A percentile compares a stretch with the other conserved stretches of the same genome.
Conservation (phyloP, 192 early-diverging fungal genomes). For the Gorgonomyces haynaldii region DNA sequence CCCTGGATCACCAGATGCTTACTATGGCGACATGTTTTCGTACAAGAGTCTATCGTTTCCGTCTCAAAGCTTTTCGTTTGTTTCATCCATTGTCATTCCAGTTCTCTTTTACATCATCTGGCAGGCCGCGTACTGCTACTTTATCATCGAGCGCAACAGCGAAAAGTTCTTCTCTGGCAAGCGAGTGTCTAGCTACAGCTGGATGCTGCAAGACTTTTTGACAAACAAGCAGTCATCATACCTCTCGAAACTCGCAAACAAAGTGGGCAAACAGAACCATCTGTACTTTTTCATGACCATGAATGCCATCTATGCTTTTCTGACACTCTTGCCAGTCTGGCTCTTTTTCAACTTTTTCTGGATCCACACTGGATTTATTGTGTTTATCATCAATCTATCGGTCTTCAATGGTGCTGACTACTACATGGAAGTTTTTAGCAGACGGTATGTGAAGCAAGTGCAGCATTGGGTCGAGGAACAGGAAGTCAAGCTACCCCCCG, state of each 20-base stretch:
- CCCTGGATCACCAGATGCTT: neutral
- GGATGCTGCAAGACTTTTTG: conserved; percentile 40
- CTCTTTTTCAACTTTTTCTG: conserved; percentile 40
- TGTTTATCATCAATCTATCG: conserved; percentile 37
- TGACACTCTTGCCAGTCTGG: conserved; percentile 33
- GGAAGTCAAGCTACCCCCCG: too few species aligned
- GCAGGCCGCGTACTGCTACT: conserved; percentile 24
- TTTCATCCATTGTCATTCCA: conserved; percentile 11
- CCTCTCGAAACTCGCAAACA: conserved; percentile 8
- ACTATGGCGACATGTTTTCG: neutral
- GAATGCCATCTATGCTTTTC: conserved; percentile 40
- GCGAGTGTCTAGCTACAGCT: conserved; percentile 49
- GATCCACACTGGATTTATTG: conserved; percentile 41
- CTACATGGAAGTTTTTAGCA: conserved; percentile 60
- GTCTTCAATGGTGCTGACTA: conserved; percentile 58
- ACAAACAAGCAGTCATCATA: conserved; percentile 7
- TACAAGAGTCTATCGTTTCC: conserved; percentile 16
- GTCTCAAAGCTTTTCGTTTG: conserved; percentile 6
- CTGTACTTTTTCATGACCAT: conserved; percentile 48
- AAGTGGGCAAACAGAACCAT: conserved; percentile 24
- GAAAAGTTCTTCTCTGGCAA: conserved; percentile 27
- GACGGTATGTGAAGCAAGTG: conserved; percentile 31
- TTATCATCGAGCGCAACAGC: conserved; percentile 16
- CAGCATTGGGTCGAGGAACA: conserved; percentile 10
- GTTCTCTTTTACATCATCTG: conserved; percentile 33